A percentile compares a stretch with the other conserved stretches of the same genome.
Evolutionary conservation across 2,329 filamentous ascomycete genomes (phyloP).

Genomic region (Plenodomus biglobosus): DNA sequence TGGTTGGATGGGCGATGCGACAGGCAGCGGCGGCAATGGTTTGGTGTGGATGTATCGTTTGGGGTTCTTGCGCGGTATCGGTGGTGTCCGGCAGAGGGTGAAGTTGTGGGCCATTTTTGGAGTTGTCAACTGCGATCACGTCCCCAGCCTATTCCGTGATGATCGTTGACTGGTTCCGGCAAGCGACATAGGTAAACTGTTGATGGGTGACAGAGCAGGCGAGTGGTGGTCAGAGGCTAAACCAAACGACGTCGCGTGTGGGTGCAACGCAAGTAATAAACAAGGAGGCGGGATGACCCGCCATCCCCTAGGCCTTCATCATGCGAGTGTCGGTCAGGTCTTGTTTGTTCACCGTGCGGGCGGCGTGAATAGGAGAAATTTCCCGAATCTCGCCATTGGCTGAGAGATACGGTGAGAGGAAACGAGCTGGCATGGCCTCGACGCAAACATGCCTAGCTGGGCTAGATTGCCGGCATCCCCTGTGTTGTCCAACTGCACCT

Average conservation of each 20-base stretch:
- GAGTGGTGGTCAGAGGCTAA: background rate
- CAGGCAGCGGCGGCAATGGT: constrained; percentile 11
- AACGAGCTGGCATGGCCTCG: background rate
- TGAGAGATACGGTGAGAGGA: background rate
- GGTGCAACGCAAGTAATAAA: constrained; percentile 23
- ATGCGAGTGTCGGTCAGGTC: constrained; percentile 16
- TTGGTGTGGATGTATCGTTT: constrained; percentile 19
- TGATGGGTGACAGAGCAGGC: background rate
- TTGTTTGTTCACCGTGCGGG: constrained; percentile 19
- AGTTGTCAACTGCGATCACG: constrained; percentile 2
- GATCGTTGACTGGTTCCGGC: constrained; percentile 1
- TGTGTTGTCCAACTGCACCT: background rate
- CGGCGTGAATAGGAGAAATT: constrained; percentile 5
- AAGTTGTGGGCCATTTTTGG: constrained; percentile 12
- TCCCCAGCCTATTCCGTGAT: constrained; percentile 10
- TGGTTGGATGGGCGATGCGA: constrained; percentile 12
- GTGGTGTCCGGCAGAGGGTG: constrained; percentile 19
- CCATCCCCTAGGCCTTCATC: constrained; percentile 15
- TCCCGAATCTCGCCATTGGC: background rate
- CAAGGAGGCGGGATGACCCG: constrained; percentile 22
- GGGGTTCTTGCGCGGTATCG: constrained; percentile 17
- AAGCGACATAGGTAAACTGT: background rate
- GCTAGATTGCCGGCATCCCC: background rate
- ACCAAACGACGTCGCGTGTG: constrained; percentile 15
- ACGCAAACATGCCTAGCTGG: background rate